Base-by-base conservation (phyloP, 768 basidiomycete species). In the Boletellus sp. region DNA sequence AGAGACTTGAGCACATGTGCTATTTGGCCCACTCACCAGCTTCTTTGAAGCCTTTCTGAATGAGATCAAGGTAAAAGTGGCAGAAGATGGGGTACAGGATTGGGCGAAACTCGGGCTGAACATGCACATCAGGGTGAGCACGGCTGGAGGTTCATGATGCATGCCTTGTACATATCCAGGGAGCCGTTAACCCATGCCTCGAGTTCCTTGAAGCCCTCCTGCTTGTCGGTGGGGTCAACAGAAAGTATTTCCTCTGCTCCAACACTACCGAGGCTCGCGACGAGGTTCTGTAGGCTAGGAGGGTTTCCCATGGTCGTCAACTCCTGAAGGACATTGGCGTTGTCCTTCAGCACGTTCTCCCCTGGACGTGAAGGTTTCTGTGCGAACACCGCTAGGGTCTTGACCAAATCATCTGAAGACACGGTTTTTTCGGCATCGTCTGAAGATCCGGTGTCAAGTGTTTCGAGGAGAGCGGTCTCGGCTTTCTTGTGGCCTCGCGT, bases 1-100 rank as follows among this genome's bases (percentile, higher is more conserved):
- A 50, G 45, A 40, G 36, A 43, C 45, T 20, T 26, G 41, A 13
- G 35, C 20, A 26, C 40, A 46, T 42, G 26, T 8, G 38, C 38
- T 20, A 35, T 39, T 40, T 4, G 42, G 26, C 37, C 17, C 42
- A 70, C 84, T 54, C 64, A 87, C 94, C 94, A 56, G 94, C 88
- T 63, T 91, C 88, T 63, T 88, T 85, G 68, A 90, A 92, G 10
- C 91, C 93, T 44, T 85, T 83, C 59, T 93, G 86, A 41, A 98
- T 84, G 42, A 99, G 78, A 66, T 97, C 95, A 26, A 99, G 76
- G 67, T 95, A 97, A 65, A 97, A 97, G 69, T 99, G 93, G 43
- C 90, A 92, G 65, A 97, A 98, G 54, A 99, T 89, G 3, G 96
- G 96, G 63, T 94, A 96, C 15, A 96, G 71, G 32, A 99, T 87